Evolutionary conservation across 208 protist genomes (phyloP), one percentile per base, ranked within the genome.

Genomic region (Crithidia bombi): DNA sequence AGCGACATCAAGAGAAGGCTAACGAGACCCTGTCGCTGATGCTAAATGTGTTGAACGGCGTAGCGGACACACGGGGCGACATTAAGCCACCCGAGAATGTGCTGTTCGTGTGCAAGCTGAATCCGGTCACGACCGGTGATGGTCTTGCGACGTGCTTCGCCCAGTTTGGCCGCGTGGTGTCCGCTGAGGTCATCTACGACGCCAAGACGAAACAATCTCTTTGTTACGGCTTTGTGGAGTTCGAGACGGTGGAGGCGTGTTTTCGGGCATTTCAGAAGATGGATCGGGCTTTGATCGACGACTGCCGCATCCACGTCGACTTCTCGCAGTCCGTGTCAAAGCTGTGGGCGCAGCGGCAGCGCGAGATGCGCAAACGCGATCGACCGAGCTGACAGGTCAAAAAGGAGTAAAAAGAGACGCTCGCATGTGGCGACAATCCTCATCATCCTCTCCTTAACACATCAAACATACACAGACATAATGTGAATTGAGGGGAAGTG

Each of bases 201-300:
- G 46, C 43, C 11, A 64, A 69, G 23, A 96, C 88, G 9, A 79
- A 75, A 30, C 81, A 95, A 35, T 97, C 90, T 3, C 85, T 99
- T 10, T 90, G 97, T 61, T 99, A 99, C 79, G 98, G 94, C 21
- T 99, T 99, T 76, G 96, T 99, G 19, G 98, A 99, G 82, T 99
- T 99, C 79, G 96, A 96, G 19, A 85, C 54, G 0, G 80, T 87
- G n/a, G 87, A 98, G 50, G 69, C 85, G 25, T 98, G 95, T 73
- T 93, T 93, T 62, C 51, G 78, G 5, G 98, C 97, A 1, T 98
- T 98, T 61, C 59, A 94, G 33, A 99, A 99, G 82, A 99, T 99
- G 98, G 95, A 99, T 65, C 97, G 98, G 65, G 97, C 97, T 1
- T 81, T 99, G 9, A 95, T 99, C 61, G 99, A 99, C 75, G 99